Evolutionary conservation across 371 early-diverging fungal genomes (phyloP), one percentile per base, ranked within the genome.

Genomic region (Circinella minor): DNA sequence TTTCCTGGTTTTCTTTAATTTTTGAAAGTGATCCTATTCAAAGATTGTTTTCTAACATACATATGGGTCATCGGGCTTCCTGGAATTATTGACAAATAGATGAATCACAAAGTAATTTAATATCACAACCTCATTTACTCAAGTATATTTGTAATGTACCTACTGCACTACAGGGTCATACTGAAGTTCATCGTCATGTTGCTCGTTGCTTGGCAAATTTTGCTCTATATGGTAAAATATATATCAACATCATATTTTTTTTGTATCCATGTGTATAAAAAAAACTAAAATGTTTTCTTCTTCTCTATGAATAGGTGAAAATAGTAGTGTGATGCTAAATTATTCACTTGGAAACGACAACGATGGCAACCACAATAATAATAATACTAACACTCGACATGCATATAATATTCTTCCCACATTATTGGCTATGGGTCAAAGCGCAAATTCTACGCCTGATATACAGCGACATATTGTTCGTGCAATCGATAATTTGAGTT

Each of bases 141-240:
- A 55, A 68, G 46, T 76, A 81, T 54, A 71, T 84, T 15, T 87
- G 87, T 67, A 66, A 77, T 17, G 78, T 78, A 0, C 78, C 80
- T 15, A 72, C 75, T 1, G 60, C 67, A 5, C 80, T 78, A 34
- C 70, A 79, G 4, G 61, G 70, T 17, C 79, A 81, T 59, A 69
- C 65, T 1, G 84, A 84, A 61, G 77, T 79, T 20, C 85, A 82
- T 69, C 79, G 84, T 34, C 89, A 89, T 76, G 83, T 87, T 14
- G 86, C 86, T 20, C 81, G 89, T 14, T 81, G 85, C 39, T 57
- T 89, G 27, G 89, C 89, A 4, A 89, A 89, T 61, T 71, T 89
- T 39, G 84, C 87, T 4, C 77, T 86, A 36, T 87, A 89, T 73
- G 83, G 88, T 85, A 76, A 69, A 15, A 27, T 27, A 27, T 27